phyloP scores from a whole-genome alignment of 495 filamentous ascomycete species.

The Lepraria neglecta region DNA sequence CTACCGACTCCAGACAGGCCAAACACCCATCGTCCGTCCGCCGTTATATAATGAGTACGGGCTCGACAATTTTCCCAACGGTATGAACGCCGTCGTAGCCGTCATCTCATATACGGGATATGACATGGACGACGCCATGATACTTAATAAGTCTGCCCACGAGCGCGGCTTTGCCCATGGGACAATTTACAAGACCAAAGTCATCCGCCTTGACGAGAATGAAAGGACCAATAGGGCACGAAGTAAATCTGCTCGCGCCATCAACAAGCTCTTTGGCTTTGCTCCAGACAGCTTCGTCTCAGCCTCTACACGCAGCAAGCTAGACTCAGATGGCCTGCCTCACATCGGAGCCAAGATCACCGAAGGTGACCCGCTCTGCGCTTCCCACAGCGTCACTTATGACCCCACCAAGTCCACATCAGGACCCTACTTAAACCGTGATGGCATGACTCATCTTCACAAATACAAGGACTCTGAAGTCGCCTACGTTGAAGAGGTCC shows the following conservation, averaged over 20 bases:
- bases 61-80: constrained; percentile 96
- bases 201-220: constrained; percentile 70
- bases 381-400: constrained; percentile 78
- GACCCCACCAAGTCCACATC: constrained; percentile 52
- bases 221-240: constrained; percentile 44
- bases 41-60: constrained; percentile 93
- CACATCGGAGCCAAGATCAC: constrained; percentile 65
- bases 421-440: constrained; percentile 55
- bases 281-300: constrained; percentile 63
- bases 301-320: constrained; percentile 54
- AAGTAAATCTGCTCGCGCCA: constrained; percentile 39
- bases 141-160: constrained; percentile 94
- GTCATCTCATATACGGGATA: constrained; percentile 99
- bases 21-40: constrained; percentile 88
- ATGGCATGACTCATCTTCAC: constrained; percentile 73
- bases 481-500: constrained; percentile 87
- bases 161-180: constrained; percentile 96
- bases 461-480: constrained; percentile 87
- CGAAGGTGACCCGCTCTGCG: constrained; percentile 77
- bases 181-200: constrained; percentile 95
- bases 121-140: constrained; percentile 99
- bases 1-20: constrained; percentile 90
- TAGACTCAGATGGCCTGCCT: constrained; percentile 85
- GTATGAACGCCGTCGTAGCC: constrained; percentile 92
- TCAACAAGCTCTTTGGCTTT: constrained; percentile 78